Percentiles rank a stretch among this genome's conserved stretches.
phyloP scores from a whole-genome alignment of 2,329 filamentous ascomycete species.

The Cladophialophora psammophila region DNA sequence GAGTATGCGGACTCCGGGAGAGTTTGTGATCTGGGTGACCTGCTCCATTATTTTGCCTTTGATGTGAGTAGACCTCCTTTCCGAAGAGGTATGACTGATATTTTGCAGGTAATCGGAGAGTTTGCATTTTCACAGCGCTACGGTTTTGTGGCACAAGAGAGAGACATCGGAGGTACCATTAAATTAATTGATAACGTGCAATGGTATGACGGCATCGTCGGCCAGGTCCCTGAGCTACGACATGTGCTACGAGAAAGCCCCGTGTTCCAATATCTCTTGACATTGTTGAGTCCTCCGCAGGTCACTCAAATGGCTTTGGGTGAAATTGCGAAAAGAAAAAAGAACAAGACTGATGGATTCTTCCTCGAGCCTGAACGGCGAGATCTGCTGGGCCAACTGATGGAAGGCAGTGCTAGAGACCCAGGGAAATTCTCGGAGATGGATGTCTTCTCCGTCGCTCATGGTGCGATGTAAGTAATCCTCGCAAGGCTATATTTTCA shows the following conservation, averaged over 20 bases:
- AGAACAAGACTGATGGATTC: conserved; percentile 44
- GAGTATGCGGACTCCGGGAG: conserved; percentile 46
- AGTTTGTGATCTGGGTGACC: conserved; percentile 56
- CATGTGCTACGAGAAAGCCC: conserved; percentile 59
- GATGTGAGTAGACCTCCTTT: conserved; percentile 48
- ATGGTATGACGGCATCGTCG: conserved; percentile 43
- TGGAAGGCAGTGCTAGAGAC: conserved; percentile 62
- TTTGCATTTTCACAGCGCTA: conserved; percentile 54
- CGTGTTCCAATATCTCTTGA: conserved; percentile 52
- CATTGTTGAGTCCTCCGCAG: conserved; percentile 51
- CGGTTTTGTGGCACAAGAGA: conserved; percentile 59
- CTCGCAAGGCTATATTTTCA: no score
- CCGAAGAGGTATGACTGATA: conserved; percentile 3
- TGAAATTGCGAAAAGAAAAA: conserved; percentile 34
- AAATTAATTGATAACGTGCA: conserved; percentile 58
- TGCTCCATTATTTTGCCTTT: conserved; percentile 49
- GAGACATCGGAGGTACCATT: conserved; percentile 61
- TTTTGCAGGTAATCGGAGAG: conserved; percentile 41
- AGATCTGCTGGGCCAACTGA: conserved; percentile 56
- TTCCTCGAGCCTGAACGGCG: conserved; percentile 29
- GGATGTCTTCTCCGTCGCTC: conserved; percentile 64
- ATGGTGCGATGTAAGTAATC: conserved; percentile 54
- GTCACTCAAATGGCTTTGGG: conserved; percentile 40
- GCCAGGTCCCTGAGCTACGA: conserved; percentile 54
- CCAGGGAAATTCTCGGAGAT: conserved; percentile 57